Conservation (phyloP, 1,139 yeast genomes). For the Pichiaceae sp. region DNA sequence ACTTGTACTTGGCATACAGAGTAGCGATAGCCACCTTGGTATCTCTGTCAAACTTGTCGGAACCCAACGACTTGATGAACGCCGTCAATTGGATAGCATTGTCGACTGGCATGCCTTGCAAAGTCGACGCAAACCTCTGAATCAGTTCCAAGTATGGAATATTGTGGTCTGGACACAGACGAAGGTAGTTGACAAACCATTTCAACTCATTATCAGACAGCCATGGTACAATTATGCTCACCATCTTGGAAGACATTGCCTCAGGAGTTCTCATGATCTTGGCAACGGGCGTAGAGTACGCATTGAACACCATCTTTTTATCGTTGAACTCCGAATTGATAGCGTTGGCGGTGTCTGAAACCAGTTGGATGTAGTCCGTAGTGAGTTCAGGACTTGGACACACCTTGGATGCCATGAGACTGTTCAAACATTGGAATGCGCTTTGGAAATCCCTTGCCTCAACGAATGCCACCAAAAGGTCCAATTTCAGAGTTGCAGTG, state of each 20-base stretch:
- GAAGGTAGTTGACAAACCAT: slow-evolving; percentile 16
- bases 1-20: slow-evolving; percentile 13
- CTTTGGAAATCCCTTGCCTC: slow-evolving; percentile 11
- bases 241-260: slow-evolving; percentile 5
- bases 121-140: neutral
- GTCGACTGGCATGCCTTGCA: slow-evolving; percentile 1
- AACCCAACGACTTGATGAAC: slow-evolving; percentile 3
- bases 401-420: slow-evolving; percentile 5
- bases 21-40: slow-evolving; percentile 6
- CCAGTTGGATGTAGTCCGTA: slow-evolving; percentile 11
- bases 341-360: slow-evolving; percentile 7
- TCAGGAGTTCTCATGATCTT: slow-evolving; percentile 6
- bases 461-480: slow-evolving; percentile 9
- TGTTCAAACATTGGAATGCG: slow-evolving; percentile 9
- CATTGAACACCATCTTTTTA: slow-evolving; percentile 17
- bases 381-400: slow-evolving; percentile 9
- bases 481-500: slow-evolving; percentile 5
- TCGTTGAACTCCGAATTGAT: slow-evolving; percentile 10
- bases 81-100: slow-evolving; percentile 7
- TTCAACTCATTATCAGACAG: slow-evolving; percentile 10
- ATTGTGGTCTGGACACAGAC: slow-evolving; percentile 6
- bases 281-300: slow-evolving; percentile 11
- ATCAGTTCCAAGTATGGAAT: neutral
- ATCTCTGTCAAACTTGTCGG: slow-evolving; percentile 6
- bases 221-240: slow-evolving; percentile 10